Conservation (phyloP, 1,284 basidiomycete genomes). For the Marasmius oreades region DNA sequence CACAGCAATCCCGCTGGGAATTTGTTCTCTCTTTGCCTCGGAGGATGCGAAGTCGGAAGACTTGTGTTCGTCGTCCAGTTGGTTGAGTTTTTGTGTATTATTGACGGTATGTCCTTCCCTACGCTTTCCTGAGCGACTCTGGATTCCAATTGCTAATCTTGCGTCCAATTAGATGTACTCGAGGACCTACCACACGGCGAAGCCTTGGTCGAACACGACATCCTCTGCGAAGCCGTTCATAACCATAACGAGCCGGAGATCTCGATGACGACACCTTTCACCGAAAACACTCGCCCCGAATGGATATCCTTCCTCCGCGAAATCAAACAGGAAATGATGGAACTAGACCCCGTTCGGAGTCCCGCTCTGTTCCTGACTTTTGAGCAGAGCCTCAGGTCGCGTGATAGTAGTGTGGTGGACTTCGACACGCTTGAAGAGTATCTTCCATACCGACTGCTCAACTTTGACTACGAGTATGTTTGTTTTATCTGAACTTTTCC, state of each 20-base stretch:
- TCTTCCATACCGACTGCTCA: conserved; percentile 19
- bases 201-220: conserved; percentile 18
- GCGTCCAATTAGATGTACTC: conserved; percentile 18
- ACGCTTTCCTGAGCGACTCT: not conserved
- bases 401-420: conserved; percentile 17
- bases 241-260: not conserved
- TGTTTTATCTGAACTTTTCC: too few relatives aligned
- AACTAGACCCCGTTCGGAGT: conserved; percentile 14
- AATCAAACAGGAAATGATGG: conserved; percentile 15
- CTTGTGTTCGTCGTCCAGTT: conserved; percentile 17
- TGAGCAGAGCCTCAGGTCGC: conserved; percentile 15
- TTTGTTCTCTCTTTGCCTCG: conserved; percentile 19
- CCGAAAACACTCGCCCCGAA: not conserved
- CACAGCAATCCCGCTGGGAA: conserved; percentile 21
- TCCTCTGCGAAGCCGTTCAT: conserved; percentile 19
- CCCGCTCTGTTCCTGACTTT: conserved; percentile 15
- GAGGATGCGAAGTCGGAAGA: conserved; percentile 16
- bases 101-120: conserved; percentile 16
- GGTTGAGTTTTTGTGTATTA: conserved; percentile 22
- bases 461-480: conserved; percentile 20
- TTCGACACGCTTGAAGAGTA: conserved; percentile 20
- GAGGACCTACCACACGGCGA: conserved; percentile 19
- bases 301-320: conserved; percentile 15
- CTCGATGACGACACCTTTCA: not conserved
- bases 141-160: not conserved